Conservation (phyloP, 441 rosid genomes). For the Gossypium schwendimanii region DNA sequence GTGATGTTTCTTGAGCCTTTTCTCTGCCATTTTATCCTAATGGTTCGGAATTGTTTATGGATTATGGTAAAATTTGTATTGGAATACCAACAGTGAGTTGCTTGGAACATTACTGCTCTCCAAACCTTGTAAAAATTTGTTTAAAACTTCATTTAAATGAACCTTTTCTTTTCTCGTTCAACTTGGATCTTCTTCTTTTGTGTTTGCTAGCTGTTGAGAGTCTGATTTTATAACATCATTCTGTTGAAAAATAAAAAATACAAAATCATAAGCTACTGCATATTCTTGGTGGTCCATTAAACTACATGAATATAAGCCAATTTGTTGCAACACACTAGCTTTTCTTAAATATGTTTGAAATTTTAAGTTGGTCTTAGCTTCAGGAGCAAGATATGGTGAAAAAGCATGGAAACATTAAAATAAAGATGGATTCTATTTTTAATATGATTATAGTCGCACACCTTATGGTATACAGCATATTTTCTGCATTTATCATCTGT, state of each 20-base stretch:
- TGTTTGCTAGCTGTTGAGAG: neutral
- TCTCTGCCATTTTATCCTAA: neutral
- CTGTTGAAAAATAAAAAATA: neutral
- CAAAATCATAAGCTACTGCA: neutral
- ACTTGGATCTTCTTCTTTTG: neutral
- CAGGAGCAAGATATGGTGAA: too few relatives aligned
- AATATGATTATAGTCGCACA: too few relatives aligned
- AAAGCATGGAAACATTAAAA: too few relatives aligned
- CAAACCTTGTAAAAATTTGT: slow-evolving; percentile 10
- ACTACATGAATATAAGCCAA: neutral
- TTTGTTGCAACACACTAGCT: neutral
- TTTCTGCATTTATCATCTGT: too few relatives aligned
- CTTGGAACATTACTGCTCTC: slow-evolving; percentile 1
- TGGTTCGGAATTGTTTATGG: too few relatives aligned
- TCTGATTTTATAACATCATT: neutral
- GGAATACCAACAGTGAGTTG: neutral
- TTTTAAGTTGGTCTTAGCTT: neutral
- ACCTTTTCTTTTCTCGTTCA: neutral
- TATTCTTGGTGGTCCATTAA: neutral
- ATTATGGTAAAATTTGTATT: too few relatives aligned
- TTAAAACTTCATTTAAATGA: neutral
- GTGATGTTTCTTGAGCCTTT: slow-evolving; percentile 17
- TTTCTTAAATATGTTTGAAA: neutral
- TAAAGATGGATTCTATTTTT: too few relatives aligned
- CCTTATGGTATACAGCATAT: too few relatives aligned